Conservation (phyloP, 768 basidiomycete genomes). For the Bullera alba region DNA sequence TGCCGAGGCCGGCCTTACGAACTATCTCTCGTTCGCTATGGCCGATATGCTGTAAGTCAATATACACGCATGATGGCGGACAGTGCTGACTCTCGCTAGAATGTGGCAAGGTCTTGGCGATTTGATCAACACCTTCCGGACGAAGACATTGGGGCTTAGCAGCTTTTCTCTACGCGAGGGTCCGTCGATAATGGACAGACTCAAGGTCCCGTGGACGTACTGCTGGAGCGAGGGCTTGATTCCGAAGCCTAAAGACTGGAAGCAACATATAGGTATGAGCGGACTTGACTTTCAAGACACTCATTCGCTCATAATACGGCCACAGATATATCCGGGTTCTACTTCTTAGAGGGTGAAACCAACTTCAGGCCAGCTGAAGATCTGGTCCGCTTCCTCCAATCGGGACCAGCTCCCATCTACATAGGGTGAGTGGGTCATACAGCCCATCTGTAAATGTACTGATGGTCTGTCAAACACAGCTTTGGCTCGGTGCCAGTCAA, state of each 20-base stretch:
- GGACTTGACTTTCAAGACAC: background rate
- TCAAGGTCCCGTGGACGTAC: slow-evolving; percentile 60
- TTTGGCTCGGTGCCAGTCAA: slow-evolving; percentile 61
- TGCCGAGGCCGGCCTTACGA: slow-evolving; percentile 52
- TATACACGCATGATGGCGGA: background rate
- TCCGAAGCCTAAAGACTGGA: slow-evolving; percentile 61
- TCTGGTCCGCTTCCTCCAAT: slow-evolving; percentile 52
- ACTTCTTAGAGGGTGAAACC: slow-evolving; percentile 55
- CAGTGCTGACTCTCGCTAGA: background rate
- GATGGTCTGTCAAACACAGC: slow-evolving; percentile 47
- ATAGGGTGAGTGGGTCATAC: slow-evolving; percentile 50
- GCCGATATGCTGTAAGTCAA: slow-evolving; percentile 53
- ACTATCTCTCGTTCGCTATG: slow-evolving; percentile 55
- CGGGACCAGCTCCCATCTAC: slow-evolving; percentile 55
- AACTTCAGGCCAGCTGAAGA: slow-evolving; percentile 52
- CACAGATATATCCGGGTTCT: slow-evolving; percentile 60
- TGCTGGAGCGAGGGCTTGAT: slow-evolving; percentile 58
- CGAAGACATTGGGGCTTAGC: slow-evolving; percentile 49
- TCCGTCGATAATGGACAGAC: slow-evolving; percentile 53
- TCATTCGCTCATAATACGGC: background rate
- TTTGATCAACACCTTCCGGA: slow-evolving; percentile 55
- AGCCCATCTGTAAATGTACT: background rate
- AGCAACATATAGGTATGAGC: slow-evolving; percentile 54
- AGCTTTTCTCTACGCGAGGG: slow-evolving; percentile 50
- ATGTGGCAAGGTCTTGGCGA: slow-evolving; percentile 51